Percentiles rank a stretch among this genome's conserved stretches.
Evolutionary conservation across 2,329 filamentous ascomycete species (phyloP).

Genomic region (Scedosporium aurantiacum): DNA sequence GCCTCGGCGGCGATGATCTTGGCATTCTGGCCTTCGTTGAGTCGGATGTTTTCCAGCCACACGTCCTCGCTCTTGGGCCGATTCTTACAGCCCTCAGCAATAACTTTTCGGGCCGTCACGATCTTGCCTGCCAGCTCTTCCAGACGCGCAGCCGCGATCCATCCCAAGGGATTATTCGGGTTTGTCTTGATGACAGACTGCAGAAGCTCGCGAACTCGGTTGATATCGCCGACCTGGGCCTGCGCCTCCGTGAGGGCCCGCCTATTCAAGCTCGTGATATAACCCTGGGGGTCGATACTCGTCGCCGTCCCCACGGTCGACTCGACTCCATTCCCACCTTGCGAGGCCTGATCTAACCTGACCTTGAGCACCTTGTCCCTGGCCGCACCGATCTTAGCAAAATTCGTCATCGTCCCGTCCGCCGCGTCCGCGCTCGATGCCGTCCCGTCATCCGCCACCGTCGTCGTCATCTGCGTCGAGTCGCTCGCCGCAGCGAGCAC

Average conservation of each 20-base stretch:
- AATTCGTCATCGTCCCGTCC: constrained; percentile 94
- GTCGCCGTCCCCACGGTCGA: constrained; percentile 69
- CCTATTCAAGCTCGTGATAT: constrained; percentile 82
- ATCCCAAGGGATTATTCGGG: constrained; percentile 84
- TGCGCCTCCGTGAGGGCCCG: constrained; percentile 70
- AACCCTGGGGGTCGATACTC: constrained; percentile 89
- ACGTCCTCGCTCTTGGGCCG: constrained; percentile 92
- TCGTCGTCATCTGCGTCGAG: constrained; percentile 72
- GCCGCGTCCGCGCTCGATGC: constrained; percentile 37
- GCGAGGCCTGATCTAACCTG: constrained; percentile 80
- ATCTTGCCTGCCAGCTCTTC: constrained; percentile 90
- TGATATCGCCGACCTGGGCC: constrained; percentile 85
- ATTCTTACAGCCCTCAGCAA: constrained; percentile 76
- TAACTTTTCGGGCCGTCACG: constrained; percentile 78
- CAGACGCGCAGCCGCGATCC: constrained; percentile 86
- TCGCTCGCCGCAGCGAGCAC: constrained; percentile 81
- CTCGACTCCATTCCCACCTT: constrained; percentile 46
- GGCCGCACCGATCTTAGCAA: constrained; percentile 91
- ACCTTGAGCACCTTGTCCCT: constrained; percentile 93
- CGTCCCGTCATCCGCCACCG: constrained; percentile 68
- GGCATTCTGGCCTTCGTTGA: constrained; percentile 86
- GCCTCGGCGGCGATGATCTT: constrained; percentile 92
- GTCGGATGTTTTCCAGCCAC: constrained; percentile 89
- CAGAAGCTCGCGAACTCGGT: constrained; percentile 81
- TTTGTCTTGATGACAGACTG: constrained; percentile 97